These are phyloP conservation scores for Euphorbia corollata DNA, from an alignment of 441 rosid species.

Conservation along the genomic window DNA sequence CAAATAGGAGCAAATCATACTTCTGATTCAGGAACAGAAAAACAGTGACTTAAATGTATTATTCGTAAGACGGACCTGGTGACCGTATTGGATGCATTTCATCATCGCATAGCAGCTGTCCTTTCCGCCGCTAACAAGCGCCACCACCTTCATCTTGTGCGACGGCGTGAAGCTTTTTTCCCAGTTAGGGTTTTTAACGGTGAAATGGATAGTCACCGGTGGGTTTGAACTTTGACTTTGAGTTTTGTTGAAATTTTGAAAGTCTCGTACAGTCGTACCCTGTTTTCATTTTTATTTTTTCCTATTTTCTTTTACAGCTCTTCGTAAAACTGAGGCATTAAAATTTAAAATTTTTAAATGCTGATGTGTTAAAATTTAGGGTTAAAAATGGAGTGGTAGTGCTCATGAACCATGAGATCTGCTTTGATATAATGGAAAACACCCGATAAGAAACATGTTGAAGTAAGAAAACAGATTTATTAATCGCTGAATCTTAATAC, in stretches of 20 bases:
- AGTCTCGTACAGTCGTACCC: not conserved
- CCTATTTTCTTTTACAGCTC: no score
- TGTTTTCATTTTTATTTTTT: not conserved
- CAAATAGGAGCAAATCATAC: not conserved
- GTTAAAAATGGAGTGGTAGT: no score
- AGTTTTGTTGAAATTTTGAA: not conserved
- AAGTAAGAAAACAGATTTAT: no score
- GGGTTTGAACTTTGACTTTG: not conserved
- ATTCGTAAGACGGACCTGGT: constrained; percentile 36
- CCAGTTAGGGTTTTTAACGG: constrained; percentile 4
- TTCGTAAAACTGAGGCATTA: no score
- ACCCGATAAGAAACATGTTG: no score
- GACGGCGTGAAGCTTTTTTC: not conserved
- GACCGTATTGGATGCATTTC: constrained; percentile 67
- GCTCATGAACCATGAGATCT: no score
- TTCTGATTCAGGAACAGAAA: not conserved
- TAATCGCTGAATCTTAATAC: no score
- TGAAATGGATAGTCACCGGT: not conserved
- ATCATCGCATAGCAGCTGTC: constrained; percentile 77
- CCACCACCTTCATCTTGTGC: constrained; percentile 64
- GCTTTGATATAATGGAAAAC: no score
- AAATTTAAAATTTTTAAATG: no score
- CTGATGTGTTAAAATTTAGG: no score
- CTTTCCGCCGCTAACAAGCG: constrained; percentile 76
- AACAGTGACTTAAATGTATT: constrained; percentile 7